phyloP scores from a whole-genome alignment of 2,329 filamentous ascomycete genomes.

The Penicillium sp. region DNA sequence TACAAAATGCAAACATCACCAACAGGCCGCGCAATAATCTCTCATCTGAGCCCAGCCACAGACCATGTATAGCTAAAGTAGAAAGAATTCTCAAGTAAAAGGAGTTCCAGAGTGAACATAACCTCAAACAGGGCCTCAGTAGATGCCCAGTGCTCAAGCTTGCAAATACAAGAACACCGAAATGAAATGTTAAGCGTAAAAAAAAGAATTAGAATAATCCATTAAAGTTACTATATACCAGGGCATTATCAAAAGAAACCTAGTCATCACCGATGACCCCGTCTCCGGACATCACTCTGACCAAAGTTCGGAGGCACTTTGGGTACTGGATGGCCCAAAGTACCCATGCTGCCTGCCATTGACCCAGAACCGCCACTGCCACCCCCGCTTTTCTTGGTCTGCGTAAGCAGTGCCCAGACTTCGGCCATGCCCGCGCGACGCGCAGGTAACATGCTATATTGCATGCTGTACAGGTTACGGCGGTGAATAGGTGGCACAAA shows the following conservation, averaged over 20 bases:
- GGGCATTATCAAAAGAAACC: background rate
- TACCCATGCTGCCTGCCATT: slow-evolving; percentile 25
- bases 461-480: slow-evolving; percentile 90
- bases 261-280: slow-evolving; percentile 33
- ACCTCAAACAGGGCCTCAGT: background rate
- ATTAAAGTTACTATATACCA: slow-evolving; percentile 6
- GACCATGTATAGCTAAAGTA: too few species aligned
- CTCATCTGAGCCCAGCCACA: background rate
- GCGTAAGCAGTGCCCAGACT: slow-evolving; percentile 75
- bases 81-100: too few species aligned
- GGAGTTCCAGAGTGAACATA: background rate
- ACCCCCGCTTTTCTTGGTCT: slow-evolving; percentile 37
- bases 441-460: slow-evolving; percentile 96
- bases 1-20: too few species aligned
- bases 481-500: slow-evolving; percentile 95
- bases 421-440: slow-evolving; percentile 76
- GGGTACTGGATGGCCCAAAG: slow-evolving; percentile 28
- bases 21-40: too few species aligned
- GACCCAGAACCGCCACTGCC: slow-evolving; percentile 27
- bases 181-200: background rate
- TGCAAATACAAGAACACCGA: too few species aligned
- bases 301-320: slow-evolving; percentile 36
- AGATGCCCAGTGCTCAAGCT: background rate
- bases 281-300: slow-evolving; percentile 32
- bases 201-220: background rate